These are phyloP conservation scores for Debaryomyces coudertii DNA, from an alignment of 1,139 yeast species.

Conservation along the genomic window DNA sequence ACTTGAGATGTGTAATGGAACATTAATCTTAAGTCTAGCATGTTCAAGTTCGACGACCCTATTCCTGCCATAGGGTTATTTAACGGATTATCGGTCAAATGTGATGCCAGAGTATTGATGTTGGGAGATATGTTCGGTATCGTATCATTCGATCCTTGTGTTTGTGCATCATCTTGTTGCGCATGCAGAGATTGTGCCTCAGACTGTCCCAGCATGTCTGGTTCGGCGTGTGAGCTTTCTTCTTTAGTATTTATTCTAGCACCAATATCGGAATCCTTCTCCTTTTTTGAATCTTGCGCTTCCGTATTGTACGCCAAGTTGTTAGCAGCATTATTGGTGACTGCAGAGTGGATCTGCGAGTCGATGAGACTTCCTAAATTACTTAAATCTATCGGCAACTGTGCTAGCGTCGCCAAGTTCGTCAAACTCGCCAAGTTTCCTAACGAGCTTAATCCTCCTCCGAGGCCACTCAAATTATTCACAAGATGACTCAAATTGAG, in stretches of 20 bases:
- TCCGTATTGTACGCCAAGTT: slow-evolving; percentile 17
- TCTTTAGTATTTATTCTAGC: neutral
- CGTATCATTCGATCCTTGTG: slow-evolving; percentile 16
- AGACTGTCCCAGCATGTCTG: slow-evolving; percentile 3
- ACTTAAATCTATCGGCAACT: slow-evolving; percentile 46
- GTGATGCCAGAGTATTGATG: slow-evolving; percentile 21
- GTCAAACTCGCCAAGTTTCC: slow-evolving; percentile 47
- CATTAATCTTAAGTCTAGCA: slow-evolving; percentile 78
- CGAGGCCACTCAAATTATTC: slow-evolving; percentile 43
- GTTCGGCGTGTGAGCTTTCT: neutral
- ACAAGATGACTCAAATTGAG: slow-evolving; percentile 49
- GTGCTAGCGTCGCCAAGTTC: slow-evolving; percentile 49
- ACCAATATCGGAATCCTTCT: neutral
- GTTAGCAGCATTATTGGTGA: slow-evolving; percentile 18
- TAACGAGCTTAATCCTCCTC: slow-evolving; percentile 38
- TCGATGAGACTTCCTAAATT: slow-evolving; percentile 38
- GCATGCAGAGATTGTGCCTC: slow-evolving; percentile 18
- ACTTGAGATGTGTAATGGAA: slow-evolving; percentile 87
- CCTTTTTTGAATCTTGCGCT: slow-evolving; percentile 7
- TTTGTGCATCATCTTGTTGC: slow-evolving; percentile 17
- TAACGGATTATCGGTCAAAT: slow-evolving; percentile 12
- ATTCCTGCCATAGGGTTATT: slow-evolving; percentile 20
- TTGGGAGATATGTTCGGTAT: slow-evolving; percentile 36
- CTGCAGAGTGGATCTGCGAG: slow-evolving; percentile 19
- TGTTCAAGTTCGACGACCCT: slow-evolving; percentile 49